These are phyloP conservation scores for Psilocybe sp. DNA, from an alignment of 768 basidiomycete species.

Conservation along the genomic window DNA sequence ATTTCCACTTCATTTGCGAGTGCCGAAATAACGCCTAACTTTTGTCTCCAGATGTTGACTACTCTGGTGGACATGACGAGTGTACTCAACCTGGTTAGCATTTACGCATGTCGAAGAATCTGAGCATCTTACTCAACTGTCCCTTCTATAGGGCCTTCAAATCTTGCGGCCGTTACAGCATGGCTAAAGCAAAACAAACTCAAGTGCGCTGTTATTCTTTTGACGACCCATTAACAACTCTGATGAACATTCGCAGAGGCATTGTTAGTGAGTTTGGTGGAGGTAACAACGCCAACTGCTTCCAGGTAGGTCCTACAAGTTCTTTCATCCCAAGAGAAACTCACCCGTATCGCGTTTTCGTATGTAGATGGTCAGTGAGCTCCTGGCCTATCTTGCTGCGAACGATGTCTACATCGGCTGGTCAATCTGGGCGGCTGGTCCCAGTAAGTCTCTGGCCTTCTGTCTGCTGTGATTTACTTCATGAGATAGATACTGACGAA, in stretches of 20 bases:
- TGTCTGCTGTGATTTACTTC: no score
- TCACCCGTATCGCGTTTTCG: not conserved
- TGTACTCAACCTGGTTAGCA: conserved; percentile 39
- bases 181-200: conserved; percentile 42
- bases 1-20: no score
- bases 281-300: conserved; percentile 40
- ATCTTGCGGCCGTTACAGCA: conserved; percentile 37
- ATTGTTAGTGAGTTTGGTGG: conserved; percentile 47
- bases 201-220: conserved; percentile 24
- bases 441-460: conserved; percentile 24
- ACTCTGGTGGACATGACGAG: conserved; percentile 37
- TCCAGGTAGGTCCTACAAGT: conserved; percentile 17
- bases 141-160: conserved; percentile 28
- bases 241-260: conserved; percentile 25
- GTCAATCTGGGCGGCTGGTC: conserved; percentile 48
- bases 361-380: conserved; percentile 30
- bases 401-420: conserved; percentile 48
- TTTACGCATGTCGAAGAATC: not conserved
- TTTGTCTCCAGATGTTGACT: conserved; percentile 32
- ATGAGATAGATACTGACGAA: not conserved
- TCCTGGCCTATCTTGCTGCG: conserved; percentile 35
- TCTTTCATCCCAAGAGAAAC: not conserved
- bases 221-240: not conserved
- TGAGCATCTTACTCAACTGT: not conserved
- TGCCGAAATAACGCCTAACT: not conserved